phyloP scores from a whole-genome alignment of 169 alveolate species.

The Miamiensis avidus region DNA sequence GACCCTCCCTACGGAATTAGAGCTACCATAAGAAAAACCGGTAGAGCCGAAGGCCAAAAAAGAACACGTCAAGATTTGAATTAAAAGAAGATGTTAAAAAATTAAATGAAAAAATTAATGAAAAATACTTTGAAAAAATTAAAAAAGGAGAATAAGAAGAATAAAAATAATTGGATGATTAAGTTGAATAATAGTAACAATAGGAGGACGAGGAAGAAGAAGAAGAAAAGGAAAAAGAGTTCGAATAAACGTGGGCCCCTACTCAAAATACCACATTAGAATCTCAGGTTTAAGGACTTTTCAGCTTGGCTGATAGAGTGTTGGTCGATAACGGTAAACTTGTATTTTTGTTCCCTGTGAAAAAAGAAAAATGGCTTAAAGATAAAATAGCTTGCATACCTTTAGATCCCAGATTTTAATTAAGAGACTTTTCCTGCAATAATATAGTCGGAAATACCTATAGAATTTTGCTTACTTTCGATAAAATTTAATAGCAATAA shows the following conservation, averaged over 20 bases:
- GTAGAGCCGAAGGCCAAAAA: conserved; percentile 22
- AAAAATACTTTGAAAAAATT: conserved; percentile 14
- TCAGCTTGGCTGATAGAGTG: conserved; percentile 45
- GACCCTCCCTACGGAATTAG: conserved; percentile 98
- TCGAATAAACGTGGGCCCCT: background rate
- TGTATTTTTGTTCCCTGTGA: conserved; percentile 62
- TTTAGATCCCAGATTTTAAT: conserved; percentile 32
- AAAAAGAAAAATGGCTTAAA: background rate
- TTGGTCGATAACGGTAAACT: conserved; percentile 54
- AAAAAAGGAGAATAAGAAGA: conserved; percentile 20
- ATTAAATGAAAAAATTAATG: conserved; percentile 11
- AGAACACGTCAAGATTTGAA: conserved; percentile 44
- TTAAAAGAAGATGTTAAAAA: background rate
- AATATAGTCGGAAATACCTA: conserved; percentile 28
- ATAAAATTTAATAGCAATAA: conserved; percentile 4
- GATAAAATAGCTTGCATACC: conserved; percentile 40
- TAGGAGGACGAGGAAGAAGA: background rate
- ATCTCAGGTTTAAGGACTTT: conserved; percentile 20
- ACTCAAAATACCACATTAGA: conserved; percentile 2
- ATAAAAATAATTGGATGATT: conserved; percentile 13
- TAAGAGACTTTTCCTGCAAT: conserved; percentile 42
- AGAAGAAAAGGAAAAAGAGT: conserved; percentile 8
- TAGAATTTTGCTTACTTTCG: conserved; percentile 44
- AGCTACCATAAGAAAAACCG: conserved; percentile 81
- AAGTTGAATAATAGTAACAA: background rate